Conservation (phyloP, 2,329 filamentous ascomycete genomes). For the Mycogone perniciosa region DNA sequence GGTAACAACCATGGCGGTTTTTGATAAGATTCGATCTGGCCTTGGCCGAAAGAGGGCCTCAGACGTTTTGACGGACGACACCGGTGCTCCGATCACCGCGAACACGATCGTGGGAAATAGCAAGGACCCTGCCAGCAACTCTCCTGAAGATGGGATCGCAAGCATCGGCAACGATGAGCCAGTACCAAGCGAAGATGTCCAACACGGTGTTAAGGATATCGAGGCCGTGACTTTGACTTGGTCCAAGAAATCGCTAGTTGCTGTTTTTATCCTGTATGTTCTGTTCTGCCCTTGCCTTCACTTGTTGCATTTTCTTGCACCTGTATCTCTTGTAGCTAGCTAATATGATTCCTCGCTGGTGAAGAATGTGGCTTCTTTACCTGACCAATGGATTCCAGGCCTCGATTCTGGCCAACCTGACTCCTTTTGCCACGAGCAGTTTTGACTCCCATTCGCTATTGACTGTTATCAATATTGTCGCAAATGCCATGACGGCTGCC, state of each 20-base stretch:
- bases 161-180: background rate
- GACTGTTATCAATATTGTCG: slow-evolving; percentile 47
- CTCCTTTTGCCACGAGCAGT: slow-evolving; percentile 42
- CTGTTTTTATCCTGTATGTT: slow-evolving; percentile 28
- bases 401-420: slow-evolving; percentile 35
- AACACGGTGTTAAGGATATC: slow-evolving; percentile 35
- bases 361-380: slow-evolving; percentile 40
- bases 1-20: no score
- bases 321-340: background rate
- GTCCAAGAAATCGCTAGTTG: slow-evolving; percentile 31
- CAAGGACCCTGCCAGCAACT: no score
- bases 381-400: slow-evolving; percentile 44
- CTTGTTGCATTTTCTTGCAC: no score
- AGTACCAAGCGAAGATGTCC: slow-evolving; percentile 17
- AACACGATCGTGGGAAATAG: no score
- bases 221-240: slow-evolving; percentile 37
- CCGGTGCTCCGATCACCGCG: no score
- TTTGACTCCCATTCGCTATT: slow-evolving; percentile 49
- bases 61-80: no score
- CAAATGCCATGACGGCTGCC: slow-evolving; percentile 49
- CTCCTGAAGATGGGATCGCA: background rate
- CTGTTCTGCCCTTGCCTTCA: background rate
- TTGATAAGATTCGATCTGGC: no score
- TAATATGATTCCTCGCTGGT: slow-evolving; percentile 14
- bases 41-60: no score